phyloP scores from a whole-genome alignment of 345 rosid species.

The Lepidium aucheri region DNA sequence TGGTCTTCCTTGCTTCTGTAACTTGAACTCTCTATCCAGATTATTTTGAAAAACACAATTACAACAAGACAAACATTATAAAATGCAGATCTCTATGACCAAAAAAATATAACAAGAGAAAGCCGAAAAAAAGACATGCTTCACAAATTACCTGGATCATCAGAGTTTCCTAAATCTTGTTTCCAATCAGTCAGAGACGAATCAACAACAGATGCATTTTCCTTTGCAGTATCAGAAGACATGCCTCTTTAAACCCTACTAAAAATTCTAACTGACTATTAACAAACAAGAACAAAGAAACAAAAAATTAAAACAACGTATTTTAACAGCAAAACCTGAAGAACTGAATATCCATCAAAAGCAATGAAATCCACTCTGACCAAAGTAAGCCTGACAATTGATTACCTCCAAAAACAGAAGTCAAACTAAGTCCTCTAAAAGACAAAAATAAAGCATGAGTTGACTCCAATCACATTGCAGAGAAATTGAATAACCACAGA shows the following conservation, averaged over 20 bases:
- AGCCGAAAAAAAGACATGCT: background rate
- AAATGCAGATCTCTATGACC: background rate
- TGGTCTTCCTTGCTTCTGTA: constrained; percentile 44
- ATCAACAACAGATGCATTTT: constrained; percentile 85
- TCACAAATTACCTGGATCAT: constrained; percentile 57
- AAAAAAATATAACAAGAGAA: background rate
- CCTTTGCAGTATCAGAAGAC: constrained; percentile 83
- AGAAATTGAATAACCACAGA: background rate
- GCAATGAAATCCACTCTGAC: background rate
- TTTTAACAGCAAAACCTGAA: background rate
- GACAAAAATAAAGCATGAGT: background rate
- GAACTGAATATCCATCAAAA: background rate
- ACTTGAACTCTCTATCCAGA: constrained; percentile 58
- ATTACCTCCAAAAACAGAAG: background rate
- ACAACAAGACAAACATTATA: background rate
- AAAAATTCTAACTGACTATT: background rate
- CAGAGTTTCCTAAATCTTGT: constrained; percentile 54
- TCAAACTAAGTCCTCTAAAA: background rate
- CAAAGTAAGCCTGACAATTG: background rate
- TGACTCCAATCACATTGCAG: background rate
- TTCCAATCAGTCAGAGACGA: constrained; percentile 79
- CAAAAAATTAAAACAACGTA: background rate
- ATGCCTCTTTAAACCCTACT: constrained; percentile 28
- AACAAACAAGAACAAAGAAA: background rate
- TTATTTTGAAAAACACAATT: background rate